Evolutionary conservation across 1,139 yeast species (phyloP), one percentile per base, ranked within the genome.

Genomic region (Lodderomyces parapsilosis): DNA sequence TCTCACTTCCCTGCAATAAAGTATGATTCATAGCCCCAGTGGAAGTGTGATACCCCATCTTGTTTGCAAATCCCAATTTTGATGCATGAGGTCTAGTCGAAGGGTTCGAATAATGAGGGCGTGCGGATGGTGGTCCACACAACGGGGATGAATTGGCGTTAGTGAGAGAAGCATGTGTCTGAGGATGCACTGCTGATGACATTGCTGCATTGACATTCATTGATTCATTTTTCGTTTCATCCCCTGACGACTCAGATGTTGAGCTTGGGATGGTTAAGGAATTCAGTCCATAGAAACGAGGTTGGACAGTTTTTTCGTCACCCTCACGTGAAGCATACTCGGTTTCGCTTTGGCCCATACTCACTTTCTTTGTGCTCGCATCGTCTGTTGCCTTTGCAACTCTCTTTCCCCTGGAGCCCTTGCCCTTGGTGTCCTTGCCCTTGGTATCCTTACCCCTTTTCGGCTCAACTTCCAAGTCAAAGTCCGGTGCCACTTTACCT

Each of bases 401-500:
- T 6, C 19, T 9, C 33, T 27, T 11, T 4, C 6, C 31, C 5
- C 15, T 27, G 17, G 31, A n/a, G 9, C 31, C 31, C 31, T n/a
- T n/a, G 14, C 13, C 8, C n/a, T 27, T n/a, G 4, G 6, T 13
- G n/a, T 17, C 31, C 15, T 27, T 15, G 10, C 33, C 19, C 15
- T 13, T 7, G 2, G 11, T 30, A 3, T 30, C 15, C 19, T 15
- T 9, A 6, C 15, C 19, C 33, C n/a, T n/a, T n/a, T 8, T 2
- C 7, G 24, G 19, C 19, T 37, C 20, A 6, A 15, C 22, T 25
- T 30, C 41, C 24, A 38, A 22, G 14, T 38, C 41, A 20, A 19
- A 30, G 8, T 38, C 36, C 19, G 10, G 19, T 14, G 19, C 19
- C n/a, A 11, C 33, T 17, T 30, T 30, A 14, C 5, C 15, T 2